These are phyloP conservation scores for Aspergillus flavus DNA, from an alignment of 2,329 filamentous ascomycete species.

Conservation along the genomic window DNA sequence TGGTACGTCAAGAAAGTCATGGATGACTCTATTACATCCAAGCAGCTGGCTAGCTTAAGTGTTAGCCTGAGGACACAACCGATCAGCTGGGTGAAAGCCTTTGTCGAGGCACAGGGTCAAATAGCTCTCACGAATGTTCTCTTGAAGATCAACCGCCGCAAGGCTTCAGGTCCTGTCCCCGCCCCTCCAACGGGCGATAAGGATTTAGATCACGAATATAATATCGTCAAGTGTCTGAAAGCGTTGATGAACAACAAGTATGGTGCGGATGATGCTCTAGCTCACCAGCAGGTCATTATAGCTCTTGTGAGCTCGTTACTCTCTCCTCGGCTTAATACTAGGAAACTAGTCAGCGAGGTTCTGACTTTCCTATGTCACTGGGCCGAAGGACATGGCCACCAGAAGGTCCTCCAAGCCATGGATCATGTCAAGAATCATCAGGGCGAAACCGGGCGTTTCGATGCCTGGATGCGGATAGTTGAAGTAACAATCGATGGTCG, in stretches of 20 bases:
- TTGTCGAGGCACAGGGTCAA: conserved; percentile 96
- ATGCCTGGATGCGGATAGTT: conserved; percentile 97
- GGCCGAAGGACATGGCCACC: conserved; percentile 83
- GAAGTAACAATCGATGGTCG: conserved; percentile 96
- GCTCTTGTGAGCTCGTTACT: conserved; percentile 84
- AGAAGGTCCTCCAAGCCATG: conserved; percentile 91
- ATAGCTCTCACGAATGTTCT: conserved; percentile 93
- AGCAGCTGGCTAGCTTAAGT: conserved; percentile 88
- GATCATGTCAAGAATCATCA: conserved; percentile 87
- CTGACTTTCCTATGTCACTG: conserved; percentile 95
- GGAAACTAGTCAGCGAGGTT: conserved; percentile 94
- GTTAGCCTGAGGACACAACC: conserved; percentile 95
- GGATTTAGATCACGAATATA: conserved; percentile 88
- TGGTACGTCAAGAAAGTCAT: conserved; percentile 98
- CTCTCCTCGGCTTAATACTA: conserved; percentile 83
- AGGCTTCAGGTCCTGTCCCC: conserved; percentile 70
- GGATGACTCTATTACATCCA: conserved; percentile 90
- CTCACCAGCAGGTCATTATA: conserved; percentile 86
- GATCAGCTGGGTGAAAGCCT: conserved; percentile 95
- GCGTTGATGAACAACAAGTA: conserved; percentile 99
- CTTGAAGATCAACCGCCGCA: conserved; percentile 88
- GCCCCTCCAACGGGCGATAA: conserved; percentile 68
- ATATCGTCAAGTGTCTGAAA: conserved; percentile 97
- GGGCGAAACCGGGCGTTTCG: conserved; percentile 92
- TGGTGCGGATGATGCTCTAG: conserved; percentile 90